These are phyloP conservation scores for Limnanthes douglasii DNA, from an alignment of 345 rosid species.

Conservation along the genomic window DNA sequence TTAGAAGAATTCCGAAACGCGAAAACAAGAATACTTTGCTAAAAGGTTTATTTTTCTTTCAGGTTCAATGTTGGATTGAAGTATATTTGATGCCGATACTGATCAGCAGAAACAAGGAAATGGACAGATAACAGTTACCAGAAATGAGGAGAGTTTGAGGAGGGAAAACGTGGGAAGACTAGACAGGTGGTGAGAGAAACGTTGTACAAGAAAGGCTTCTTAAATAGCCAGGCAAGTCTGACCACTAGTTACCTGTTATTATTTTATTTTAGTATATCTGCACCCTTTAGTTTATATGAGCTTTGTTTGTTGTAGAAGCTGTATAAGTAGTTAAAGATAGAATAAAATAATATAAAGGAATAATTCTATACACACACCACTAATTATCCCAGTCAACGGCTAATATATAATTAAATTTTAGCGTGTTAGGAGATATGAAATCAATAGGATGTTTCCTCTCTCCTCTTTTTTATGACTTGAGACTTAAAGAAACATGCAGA, in stretches of 20 bases:
- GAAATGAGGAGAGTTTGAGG: conserved; percentile 12
- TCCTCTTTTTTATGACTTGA: conserved; percentile 4
- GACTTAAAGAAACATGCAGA: conserved; percentile 20
- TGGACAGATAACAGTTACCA: conserved; percentile 6
- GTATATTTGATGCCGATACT: conserved; percentile 7
- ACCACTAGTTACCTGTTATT: conserved; percentile 12
- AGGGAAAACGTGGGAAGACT: conserved; percentile 21
- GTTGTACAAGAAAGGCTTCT: conserved; percentile 18
- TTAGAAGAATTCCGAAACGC: neutral
- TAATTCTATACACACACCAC: conserved; percentile 11
- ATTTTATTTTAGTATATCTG: too few species aligned
- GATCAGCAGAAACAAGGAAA: conserved; percentile 4
- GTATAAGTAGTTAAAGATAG: conserved; percentile 17
- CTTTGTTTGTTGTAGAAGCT: conserved; percentile 9
- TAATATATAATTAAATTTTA: conserved; percentile 1
- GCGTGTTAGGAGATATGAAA: conserved; percentile 10
- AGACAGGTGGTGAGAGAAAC: conserved; percentile 22
- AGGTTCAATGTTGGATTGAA: too few species aligned
- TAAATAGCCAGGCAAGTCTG: conserved; percentile 24
- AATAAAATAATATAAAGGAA: conserved; percentile 13
- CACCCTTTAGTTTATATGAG: neutral
- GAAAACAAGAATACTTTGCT: neutral
- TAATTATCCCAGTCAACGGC: conserved; percentile 23
- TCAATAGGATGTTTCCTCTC: conserved; percentile 19
- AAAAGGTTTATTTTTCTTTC: too few species aligned